These are phyloP conservation scores for Acanthamoeba sp. DNA, from an alignment of 208 protist species.

Conservation along the genomic window DNA sequence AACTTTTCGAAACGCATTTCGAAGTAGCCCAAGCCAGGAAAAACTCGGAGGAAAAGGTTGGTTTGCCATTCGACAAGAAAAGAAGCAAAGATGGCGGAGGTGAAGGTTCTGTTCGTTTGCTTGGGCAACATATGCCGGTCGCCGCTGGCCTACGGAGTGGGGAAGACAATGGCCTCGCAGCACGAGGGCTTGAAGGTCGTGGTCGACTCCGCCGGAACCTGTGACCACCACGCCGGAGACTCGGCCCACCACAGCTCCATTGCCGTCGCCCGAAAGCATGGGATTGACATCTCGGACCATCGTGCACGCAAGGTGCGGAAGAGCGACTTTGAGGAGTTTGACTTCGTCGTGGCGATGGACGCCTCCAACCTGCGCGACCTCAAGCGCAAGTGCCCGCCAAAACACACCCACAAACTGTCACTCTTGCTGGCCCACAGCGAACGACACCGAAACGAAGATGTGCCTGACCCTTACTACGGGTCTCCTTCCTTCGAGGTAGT, in stretches of 20 bases:
- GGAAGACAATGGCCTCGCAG: slow-evolving; percentile 17
- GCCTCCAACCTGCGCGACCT: slow-evolving; percentile 62
- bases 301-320: slow-evolving; percentile 69
- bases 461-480: slow-evolving; percentile 67
- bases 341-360: slow-evolving; percentile 80
- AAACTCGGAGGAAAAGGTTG: neutral
- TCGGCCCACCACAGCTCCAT: slow-evolving; percentile 45
- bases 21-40: neutral
- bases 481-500: slow-evolving; percentile 29
- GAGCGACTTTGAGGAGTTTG: slow-evolving; percentile 78
- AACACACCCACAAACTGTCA: slow-evolving; percentile 67
- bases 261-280: neutral
- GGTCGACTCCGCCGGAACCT: slow-evolving; percentile 78
- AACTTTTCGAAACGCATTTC: neutral
- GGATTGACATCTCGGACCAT: slow-evolving; percentile 59
- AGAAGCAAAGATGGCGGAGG: neutral
- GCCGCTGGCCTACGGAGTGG: slow-evolving; percentile 76
- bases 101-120: slow-evolving; percentile 80
- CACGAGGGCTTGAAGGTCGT: neutral
- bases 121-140: slow-evolving; percentile 82
- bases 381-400: slow-evolving; percentile 46
- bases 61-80: neutral
- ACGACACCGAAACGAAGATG: neutral
- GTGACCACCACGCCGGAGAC: slow-evolving; percentile 58
- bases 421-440: slow-evolving; percentile 25